A percentile compares a stretch with the other conserved stretches of the same genome.
Evolutionary conservation across 305 asterid species (phyloP).

Genomic region (Fraxinus dipetala): DNA sequence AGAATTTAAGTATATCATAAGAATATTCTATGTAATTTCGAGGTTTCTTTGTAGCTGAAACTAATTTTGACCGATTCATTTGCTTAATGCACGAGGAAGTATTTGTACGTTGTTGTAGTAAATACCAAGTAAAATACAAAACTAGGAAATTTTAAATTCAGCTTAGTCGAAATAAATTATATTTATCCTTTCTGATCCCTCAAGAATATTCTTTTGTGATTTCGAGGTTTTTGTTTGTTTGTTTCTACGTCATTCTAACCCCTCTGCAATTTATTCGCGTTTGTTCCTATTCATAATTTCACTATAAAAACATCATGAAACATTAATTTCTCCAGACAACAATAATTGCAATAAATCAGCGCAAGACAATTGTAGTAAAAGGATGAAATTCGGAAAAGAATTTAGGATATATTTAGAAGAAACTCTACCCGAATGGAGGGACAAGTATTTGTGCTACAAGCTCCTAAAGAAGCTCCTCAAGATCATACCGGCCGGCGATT

Average conservation of each 20-base stretch:
- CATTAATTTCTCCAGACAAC: not conserved
- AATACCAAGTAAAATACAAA: not conserved
- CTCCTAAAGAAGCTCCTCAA: constrained; percentile 79
- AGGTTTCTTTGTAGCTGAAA: not conserved
- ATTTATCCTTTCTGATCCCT: not conserved
- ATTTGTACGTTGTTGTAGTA: not conserved
- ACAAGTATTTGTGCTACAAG: constrained; percentile 79
- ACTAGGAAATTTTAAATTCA: not conserved
- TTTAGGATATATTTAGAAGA: constrained; percentile 72
- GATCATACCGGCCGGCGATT: constrained; percentile 40
- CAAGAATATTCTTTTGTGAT: constrained; percentile 17
- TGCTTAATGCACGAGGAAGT: not conserved
- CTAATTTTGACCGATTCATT: not conserved
- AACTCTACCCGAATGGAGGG: constrained; percentile 93
- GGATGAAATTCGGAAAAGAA: constrained; percentile 90
- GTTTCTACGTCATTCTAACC: not conserved
- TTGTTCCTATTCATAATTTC: not conserved
- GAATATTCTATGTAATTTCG: constrained; percentile 14
- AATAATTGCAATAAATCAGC: constrained; percentile 6
- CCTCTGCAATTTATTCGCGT: not conserved
- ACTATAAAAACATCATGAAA: not conserved
- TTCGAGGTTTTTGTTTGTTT: constrained; percentile 5
- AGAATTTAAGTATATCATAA: not conserved
- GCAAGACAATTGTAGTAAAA: not conserved
- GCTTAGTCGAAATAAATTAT: not conserved